A percentile compares a stretch with the other conserved stretches of the same genome.
These are phyloP conservation scores for Geoglossum cookeanum DNA, from an alignment of 2,329 filamentous ascomycete species.

Conservation along the genomic window DNA sequence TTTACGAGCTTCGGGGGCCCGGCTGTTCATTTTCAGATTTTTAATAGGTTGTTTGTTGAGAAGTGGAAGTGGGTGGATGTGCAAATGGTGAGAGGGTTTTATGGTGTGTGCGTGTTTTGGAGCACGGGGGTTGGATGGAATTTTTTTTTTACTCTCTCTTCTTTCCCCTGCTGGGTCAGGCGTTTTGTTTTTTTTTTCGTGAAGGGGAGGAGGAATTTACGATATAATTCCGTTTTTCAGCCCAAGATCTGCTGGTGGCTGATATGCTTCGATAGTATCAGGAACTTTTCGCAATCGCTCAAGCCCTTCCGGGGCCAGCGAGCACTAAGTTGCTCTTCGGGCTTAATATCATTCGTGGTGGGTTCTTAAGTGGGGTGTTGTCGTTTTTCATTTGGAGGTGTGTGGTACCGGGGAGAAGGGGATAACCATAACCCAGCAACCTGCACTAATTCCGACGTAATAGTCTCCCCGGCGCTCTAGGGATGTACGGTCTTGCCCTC, in stretches of 20 bases:
- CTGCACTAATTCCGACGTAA: neutral
- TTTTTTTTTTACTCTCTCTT: neutral
- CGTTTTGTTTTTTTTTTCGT: no score
- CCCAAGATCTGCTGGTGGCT: no score
- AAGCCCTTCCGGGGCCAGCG: slow-evolving; percentile 46
- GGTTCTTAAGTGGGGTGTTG: slow-evolving; percentile 36
- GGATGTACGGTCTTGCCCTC: slow-evolving; percentile 48
- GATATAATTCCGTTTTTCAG: no score
- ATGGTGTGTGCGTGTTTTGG: neutral
- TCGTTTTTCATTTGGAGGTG: slow-evolving; percentile 47
- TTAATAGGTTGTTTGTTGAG: slow-evolving; percentile 41
- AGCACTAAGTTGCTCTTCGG: slow-evolving; percentile 57
- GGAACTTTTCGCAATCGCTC: slow-evolving; percentile 50
- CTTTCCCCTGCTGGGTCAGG: neutral
- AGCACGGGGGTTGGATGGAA: no score
- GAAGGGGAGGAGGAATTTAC: no score
- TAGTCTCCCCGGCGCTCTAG: slow-evolving; percentile 48
- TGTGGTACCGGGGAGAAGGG: slow-evolving; percentile 4
- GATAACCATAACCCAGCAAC: slow-evolving; percentile 5
- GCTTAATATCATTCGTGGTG: slow-evolving; percentile 43
- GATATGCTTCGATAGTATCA: slow-evolving; percentile 33
- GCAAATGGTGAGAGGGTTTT: slow-evolving; percentile 32
- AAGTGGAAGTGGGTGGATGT: slow-evolving; percentile 48
- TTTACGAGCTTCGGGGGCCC: slow-evolving; percentile 49
- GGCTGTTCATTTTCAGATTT: slow-evolving; percentile 50